Evolutionary conservation across 2,329 filamentous ascomycete genomes (phyloP).

Genomic region (Diplodia corticola): DNA sequence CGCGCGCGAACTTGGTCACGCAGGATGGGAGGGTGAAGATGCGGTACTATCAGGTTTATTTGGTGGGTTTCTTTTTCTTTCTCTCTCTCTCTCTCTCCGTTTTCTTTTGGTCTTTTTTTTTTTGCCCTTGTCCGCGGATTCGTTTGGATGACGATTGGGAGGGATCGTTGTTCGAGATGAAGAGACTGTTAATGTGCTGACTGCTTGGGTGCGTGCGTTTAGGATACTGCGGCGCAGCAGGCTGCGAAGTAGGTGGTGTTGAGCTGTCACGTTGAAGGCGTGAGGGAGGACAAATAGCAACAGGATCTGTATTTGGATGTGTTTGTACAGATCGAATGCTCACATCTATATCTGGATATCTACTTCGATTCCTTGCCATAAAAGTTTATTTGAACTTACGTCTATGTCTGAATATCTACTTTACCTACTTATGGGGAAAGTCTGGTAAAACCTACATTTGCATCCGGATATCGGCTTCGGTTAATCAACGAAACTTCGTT

Average conservation of each 20-base stretch:
- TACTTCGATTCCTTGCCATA: too few species aligned
- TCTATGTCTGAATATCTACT: too few species aligned
- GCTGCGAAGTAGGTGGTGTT: constrained; percentile 6
- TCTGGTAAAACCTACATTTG: too few species aligned
- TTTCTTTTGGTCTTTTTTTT: background rate
- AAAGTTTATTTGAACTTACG: too few species aligned
- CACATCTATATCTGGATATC: too few species aligned
- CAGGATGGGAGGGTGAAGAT: constrained; percentile 56
- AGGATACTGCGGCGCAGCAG: constrained; percentile 15
- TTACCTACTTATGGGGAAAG: too few species aligned
- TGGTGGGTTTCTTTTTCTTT: constrained; percentile 42
- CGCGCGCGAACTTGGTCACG: constrained; percentile 53
- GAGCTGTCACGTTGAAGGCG: background rate
- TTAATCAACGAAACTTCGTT: too few species aligned
- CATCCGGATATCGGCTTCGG: too few species aligned
- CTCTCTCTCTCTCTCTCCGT: background rate
- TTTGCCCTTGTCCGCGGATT: background rate
- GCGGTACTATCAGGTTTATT: constrained; percentile 57
- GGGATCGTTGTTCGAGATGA: too few species aligned
- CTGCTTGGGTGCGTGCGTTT: background rate
- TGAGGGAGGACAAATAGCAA: background rate
- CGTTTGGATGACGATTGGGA: background rate
- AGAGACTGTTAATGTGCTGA: background rate
- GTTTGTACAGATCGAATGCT: too few species aligned
- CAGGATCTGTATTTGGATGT: too few species aligned